phyloP scores from a whole-genome alignment of 169 alveolate genomes.

The Cryptosporidium sp. region DNA sequence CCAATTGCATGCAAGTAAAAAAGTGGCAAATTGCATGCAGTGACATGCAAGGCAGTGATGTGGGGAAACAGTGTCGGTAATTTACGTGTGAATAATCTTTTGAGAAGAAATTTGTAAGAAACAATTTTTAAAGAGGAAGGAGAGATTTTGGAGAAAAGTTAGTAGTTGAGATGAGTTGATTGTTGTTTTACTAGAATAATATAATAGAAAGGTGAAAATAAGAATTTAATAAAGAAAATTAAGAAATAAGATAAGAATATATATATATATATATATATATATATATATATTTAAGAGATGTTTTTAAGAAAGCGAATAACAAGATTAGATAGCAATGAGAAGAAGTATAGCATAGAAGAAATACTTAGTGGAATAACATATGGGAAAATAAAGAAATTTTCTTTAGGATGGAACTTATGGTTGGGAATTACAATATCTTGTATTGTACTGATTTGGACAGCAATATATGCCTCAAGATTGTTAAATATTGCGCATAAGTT shows the following conservation, averaged over 20 bases:
- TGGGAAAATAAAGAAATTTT: not conserved
- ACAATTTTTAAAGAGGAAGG: not conserved
- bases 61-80: slow-evolving; percentile 4
- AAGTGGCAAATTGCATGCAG: slow-evolving; percentile 52
- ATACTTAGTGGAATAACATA: slow-evolving; percentile 20
- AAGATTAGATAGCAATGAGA: not conserved
- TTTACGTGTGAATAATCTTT: slow-evolving; percentile 4
- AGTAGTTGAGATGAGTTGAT: not conserved
- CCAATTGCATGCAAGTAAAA: slow-evolving; percentile 63
- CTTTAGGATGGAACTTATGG: slow-evolving; percentile 55
- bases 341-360: slow-evolving; percentile 9
- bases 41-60: not conserved
- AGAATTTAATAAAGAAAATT: not conserved
- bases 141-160: not conserved
- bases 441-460: slow-evolving; percentile 19
- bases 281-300: not conserved
- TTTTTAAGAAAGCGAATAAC: not conserved
- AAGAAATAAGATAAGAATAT: not conserved
- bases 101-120: slow-evolving; percentile 3
- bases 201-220: not conserved
- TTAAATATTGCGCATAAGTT: not conserved
- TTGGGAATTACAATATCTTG: slow-evolving; percentile 4
- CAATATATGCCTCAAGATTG: slow-evolving; percentile 33
- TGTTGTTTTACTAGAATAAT: not conserved
- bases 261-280: not conserved